Evolutionary conservation across 306 rosid species (phyloP).

Genomic region (Gastrolobium bilobum): DNA sequence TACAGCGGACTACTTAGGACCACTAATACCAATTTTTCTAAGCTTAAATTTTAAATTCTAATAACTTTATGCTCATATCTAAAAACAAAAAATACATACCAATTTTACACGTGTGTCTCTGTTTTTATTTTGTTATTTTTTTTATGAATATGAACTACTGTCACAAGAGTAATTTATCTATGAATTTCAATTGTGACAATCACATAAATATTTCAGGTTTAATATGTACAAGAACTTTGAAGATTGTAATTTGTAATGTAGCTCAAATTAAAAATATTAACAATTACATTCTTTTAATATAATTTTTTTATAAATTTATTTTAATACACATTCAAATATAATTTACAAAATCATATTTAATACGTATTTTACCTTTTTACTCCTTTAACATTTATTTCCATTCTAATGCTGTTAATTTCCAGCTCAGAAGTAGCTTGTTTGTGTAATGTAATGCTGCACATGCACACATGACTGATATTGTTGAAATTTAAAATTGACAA

Average conservation of each 20-base stretch:
- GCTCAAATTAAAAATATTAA: neutral
- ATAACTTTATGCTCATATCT: neutral
- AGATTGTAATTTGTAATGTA: neutral
- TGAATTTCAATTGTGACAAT: neutral
- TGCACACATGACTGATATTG: conserved; percentile 16
- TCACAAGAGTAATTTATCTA: neutral
- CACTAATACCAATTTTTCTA: too few species aligned
- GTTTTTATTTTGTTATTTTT: too few species aligned
- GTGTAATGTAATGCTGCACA: neutral
- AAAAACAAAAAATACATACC: neutral
- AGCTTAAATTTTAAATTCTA: neutral
- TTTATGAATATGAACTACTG: neutral
- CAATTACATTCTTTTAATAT: neutral
- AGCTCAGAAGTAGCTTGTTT: conserved; percentile 10
- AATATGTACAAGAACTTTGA: neutral
- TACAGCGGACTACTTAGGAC: neutral
- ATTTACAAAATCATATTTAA: neutral
- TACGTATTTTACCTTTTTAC: neutral
- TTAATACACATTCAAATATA: neutral
- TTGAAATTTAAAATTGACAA: neutral
- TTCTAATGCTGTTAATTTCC: neutral
- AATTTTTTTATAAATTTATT: neutral
- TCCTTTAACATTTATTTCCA: neutral
- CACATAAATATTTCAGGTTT: neutral
- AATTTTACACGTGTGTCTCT: neutral